Base-by-base conservation (phyloP, 2,329 filamentous ascomycete species). In the Ascochyta clinopodiicola region DNA sequence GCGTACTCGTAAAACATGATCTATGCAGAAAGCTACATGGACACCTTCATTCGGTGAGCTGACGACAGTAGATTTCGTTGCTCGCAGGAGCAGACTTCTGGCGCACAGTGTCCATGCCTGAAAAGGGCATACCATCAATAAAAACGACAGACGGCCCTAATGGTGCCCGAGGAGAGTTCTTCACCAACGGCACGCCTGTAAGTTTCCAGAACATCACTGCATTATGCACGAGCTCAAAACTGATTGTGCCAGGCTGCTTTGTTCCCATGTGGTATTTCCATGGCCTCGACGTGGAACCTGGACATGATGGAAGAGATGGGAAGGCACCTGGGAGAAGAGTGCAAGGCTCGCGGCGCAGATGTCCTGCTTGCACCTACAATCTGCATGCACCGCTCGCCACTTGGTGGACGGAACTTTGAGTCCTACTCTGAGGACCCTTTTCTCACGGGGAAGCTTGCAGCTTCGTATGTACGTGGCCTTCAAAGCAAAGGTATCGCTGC, bases 361-460 rank as follows among this genome's bases (percentile, higher is more conserved):
- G 83, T 93, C 31, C 80, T 93, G 4, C 81, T 94, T 8, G 90
- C 88, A 0, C 90, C 90, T 2, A 93, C 90, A 0, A 87, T 92
- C 31, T 92, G 91, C 77, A 88, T 92, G 80, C 91, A 95, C 67
- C 85, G 91, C 15, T 90, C 90, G 44, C 91, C 91, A 0, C 81
- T 95, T 0, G 91, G 91, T n/a, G 91, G 91, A 17, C 84, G 91
- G 56, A 92, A 92, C 61, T 96, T 95, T 63, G 91, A 96, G 75
- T 92, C 90, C 0, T 95, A 92, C 72, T 92, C 89, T 0, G 91
- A 95, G 73, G 91, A 95, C 63, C 91, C 91, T 0, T 83, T 88
- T 9, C 81, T 96, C 5, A 91, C 90, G 0, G 90, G 90, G 29
- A 89, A 87, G 59, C 78, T 92, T 57, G 88, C 89, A 12, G 85